Conservation (phyloP, 2,329 filamentous ascomycete genomes). For the Aureobasidium sp. region DNA sequence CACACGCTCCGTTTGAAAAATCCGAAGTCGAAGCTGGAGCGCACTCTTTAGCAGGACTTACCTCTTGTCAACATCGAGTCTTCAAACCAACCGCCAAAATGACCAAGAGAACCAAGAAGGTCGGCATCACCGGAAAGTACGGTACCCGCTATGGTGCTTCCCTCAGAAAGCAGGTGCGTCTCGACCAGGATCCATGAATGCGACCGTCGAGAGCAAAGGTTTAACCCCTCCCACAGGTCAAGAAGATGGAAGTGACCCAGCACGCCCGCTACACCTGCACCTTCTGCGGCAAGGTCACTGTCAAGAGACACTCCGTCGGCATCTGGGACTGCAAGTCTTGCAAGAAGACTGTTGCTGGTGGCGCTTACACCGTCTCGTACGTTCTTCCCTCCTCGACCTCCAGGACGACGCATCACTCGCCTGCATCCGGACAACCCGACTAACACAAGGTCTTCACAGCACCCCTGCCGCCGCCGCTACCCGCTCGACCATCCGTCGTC, state of each 20-base stretch:
- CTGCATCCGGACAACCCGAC: slow-evolving; percentile 15
- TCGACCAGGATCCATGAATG: slow-evolving; percentile 6
- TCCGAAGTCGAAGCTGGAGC: background rate
- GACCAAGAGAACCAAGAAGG: slow-evolving; percentile 63
- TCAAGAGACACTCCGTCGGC: slow-evolving; percentile 70
- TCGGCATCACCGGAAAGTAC: slow-evolving; percentile 98
- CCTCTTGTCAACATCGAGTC: slow-evolving; percentile 8
- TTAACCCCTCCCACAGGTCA: slow-evolving; percentile 45
- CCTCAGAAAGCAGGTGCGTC: slow-evolving; percentile 72
- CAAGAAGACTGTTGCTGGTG: slow-evolving; percentile 88
- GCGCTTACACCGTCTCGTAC: slow-evolving; percentile 95
- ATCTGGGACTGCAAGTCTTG: slow-evolving; percentile 97
- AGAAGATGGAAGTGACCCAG: slow-evolving; percentile 99
- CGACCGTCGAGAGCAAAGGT: slow-evolving; percentile 2
- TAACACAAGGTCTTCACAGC: slow-evolving; percentile 42
- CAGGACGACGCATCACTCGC: background rate
- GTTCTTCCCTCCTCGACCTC: slow-evolving; percentile 28
- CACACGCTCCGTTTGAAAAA: background rate
- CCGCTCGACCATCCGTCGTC: slow-evolving; percentile 91
- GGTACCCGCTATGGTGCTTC: slow-evolving; percentile 63
- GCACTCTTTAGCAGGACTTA: background rate
- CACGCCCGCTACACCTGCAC: slow-evolving; percentile 97
- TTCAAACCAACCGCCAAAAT: slow-evolving; percentile 50
- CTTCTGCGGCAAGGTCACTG: slow-evolving; percentile 93
- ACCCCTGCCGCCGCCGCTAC: slow-evolving; percentile 90